Conservation (phyloP, 352 stramenopile species). For the Phytophthora pistaciae region DNA sequence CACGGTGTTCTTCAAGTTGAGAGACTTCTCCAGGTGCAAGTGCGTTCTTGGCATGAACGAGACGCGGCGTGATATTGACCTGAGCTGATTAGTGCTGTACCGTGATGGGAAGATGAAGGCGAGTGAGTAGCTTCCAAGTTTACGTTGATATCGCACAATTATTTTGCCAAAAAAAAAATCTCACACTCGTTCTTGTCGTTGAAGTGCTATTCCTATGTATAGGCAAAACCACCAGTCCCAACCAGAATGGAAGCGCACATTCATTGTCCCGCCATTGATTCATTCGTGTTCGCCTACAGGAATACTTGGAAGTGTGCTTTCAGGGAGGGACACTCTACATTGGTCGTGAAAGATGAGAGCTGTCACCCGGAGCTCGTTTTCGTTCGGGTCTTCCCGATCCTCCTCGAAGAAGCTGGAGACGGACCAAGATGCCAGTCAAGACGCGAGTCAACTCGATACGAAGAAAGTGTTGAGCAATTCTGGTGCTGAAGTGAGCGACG, state of each 20-base stretch:
- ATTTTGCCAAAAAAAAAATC: no score
- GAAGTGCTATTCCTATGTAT: constrained; percentile 27
- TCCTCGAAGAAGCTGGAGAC: constrained; percentile 20
- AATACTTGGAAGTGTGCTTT: background rate
- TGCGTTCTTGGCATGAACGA: no score
- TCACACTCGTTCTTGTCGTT: constrained; percentile 19
- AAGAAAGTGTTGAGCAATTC: constrained; percentile 8
- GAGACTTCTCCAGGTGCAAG: no score
- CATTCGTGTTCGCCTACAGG: constrained; percentile 9
- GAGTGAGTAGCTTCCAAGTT: no score
- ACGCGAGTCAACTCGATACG: constrained; percentile 4
- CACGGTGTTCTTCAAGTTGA: no score
- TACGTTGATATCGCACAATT: no score
- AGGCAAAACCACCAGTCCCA: constrained; percentile 20
- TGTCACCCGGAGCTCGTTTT: constrained; percentile 27
- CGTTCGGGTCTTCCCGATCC: constrained; percentile 25
- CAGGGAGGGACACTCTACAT: background rate
- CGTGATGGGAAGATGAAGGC: no score
- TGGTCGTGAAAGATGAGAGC: constrained; percentile 15
- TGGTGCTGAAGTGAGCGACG: constrained; percentile 5
- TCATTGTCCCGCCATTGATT: background rate
- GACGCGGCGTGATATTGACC: no score
- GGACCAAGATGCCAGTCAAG: background rate
- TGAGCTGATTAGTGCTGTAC: no score
- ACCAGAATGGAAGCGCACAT: background rate